Conservation (phyloP, 805 yeast genomes). For the Nakazawaea holstii region DNA sequence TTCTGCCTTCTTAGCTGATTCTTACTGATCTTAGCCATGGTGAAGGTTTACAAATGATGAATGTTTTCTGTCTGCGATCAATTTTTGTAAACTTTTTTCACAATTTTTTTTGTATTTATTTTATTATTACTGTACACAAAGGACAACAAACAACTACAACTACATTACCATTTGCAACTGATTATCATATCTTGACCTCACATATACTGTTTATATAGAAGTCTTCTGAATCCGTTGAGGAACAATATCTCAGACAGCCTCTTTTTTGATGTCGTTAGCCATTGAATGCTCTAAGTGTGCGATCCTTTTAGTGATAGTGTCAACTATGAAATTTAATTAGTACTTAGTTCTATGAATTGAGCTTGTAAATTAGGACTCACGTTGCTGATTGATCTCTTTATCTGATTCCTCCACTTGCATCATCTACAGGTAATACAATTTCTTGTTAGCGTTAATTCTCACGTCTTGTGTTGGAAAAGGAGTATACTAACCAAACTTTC, state of each 20-base stretch:
- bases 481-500: constrained; percentile 15
- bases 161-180: no score
- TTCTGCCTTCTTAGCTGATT: constrained; percentile 50
- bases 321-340: constrained; percentile 16
- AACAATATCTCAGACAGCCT: no score
- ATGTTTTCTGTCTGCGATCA: background rate
- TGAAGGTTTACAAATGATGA: constrained; percentile 5
- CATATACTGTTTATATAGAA: no score
- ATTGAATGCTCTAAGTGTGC: constrained; percentile 18
- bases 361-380: constrained; percentile 8
- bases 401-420: constrained; percentile 19
- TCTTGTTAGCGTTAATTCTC: background rate
- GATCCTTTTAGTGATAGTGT: constrained; percentile 17
- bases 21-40: constrained; percentile 34
- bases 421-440: constrained; percentile 6
- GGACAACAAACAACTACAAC: no score
- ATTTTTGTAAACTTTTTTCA: background rate
- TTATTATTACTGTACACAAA: no score
- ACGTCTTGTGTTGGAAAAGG: no score
- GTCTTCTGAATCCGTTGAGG: no score
- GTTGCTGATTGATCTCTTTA: constrained; percentile 13
- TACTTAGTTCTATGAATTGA: background rate
- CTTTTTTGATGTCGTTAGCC: constrained; percentile 8
- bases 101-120: no score
- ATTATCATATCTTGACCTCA: no score